phyloP scores from a whole-genome alignment of 148 eudicot genomes.

The Camellia sinensis region DNA sequence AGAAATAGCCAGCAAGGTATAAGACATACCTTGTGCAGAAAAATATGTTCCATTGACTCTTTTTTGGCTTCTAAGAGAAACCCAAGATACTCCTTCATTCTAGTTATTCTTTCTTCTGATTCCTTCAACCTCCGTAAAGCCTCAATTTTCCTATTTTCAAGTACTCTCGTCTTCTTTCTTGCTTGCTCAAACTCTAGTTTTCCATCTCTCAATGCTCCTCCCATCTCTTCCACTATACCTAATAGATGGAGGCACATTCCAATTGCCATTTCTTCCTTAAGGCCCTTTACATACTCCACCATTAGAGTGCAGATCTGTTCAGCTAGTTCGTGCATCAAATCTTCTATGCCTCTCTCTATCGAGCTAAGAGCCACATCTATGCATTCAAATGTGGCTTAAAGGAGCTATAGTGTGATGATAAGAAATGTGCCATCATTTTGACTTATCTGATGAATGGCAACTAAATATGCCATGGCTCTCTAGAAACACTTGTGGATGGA shows the following conservation, averaged over 20 bases:
- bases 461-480: constrained; percentile 24
- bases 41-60: constrained; percentile 10
- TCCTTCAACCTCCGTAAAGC: constrained; percentile 26
- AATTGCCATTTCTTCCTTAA: constrained; percentile 26
- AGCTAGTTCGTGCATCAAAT: constrained; percentile 29
- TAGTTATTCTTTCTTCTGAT: constrained; percentile 26
- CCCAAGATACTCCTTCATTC: constrained; percentile 15
- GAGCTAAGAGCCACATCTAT: constrained; percentile 26
- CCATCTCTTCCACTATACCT: constrained; percentile 32
- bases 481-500: constrained; percentile 20
- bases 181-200: constrained; percentile 33
- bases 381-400: constrained; percentile 22
- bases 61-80: constrained; percentile 14
- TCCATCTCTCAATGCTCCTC: constrained; percentile 22
- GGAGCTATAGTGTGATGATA: constrained; percentile 21
- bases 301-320: constrained; percentile 31
- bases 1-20: not conserved
- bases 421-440: constrained; percentile 17
- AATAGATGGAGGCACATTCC: constrained; percentile 26
- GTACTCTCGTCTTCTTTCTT: constrained; percentile 18
- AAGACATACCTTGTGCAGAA: constrained; percentile 28
- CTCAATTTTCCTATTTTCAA: constrained; percentile 28
- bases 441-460: constrained; percentile 22
- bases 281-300: constrained; percentile 31
- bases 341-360: constrained; percentile 31